A percentile compares a stretch with the other conserved stretches of the same genome.
Conservation (phyloP, 2,329 filamentous ascomycete species). For the Colletotrichum tropicale region DNA sequence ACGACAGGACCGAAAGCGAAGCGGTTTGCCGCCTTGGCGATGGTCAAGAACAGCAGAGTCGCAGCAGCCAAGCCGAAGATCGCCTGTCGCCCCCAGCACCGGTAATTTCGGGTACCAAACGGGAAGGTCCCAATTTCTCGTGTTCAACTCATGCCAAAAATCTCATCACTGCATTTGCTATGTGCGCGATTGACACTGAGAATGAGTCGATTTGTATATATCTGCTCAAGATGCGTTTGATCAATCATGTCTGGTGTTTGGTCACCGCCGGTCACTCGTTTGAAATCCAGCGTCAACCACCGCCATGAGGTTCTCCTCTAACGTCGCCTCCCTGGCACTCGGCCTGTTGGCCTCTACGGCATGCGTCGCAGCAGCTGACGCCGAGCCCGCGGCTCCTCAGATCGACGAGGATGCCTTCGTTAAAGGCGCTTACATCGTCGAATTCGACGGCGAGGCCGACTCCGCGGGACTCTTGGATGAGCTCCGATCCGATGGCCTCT, state of each 20-base stretch:
- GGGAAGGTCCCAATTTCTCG: constrained; percentile 17
- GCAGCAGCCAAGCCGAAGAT: background rate
- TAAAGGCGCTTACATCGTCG: constrained; percentile 29
- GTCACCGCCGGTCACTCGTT: background rate
- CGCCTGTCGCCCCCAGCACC: background rate
- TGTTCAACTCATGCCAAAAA: background rate
- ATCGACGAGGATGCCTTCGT: constrained; percentile 12
- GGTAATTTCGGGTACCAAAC: background rate
- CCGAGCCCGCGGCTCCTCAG: background rate
- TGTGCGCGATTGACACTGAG: background rate
- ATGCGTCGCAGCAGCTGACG: background rate
- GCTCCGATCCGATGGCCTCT: constrained; percentile 19
- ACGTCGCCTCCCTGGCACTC: background rate
- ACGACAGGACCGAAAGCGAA: background rate
- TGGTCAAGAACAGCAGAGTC: background rate
- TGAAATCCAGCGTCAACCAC: background rate
- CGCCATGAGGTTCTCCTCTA: constrained; percentile 8
- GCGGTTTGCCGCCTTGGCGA: background rate
- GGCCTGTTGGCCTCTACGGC: background rate
- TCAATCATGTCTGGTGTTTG: background rate
- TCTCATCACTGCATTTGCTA: background rate
- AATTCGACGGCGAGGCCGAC: constrained; percentile 23
- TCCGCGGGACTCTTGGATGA: constrained; percentile 20
- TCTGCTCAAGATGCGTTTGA: background rate
- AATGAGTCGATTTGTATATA: background rate